Conservation (phyloP, 768 basidiomycete species). For the Pisolithus marmoratus region DNA sequence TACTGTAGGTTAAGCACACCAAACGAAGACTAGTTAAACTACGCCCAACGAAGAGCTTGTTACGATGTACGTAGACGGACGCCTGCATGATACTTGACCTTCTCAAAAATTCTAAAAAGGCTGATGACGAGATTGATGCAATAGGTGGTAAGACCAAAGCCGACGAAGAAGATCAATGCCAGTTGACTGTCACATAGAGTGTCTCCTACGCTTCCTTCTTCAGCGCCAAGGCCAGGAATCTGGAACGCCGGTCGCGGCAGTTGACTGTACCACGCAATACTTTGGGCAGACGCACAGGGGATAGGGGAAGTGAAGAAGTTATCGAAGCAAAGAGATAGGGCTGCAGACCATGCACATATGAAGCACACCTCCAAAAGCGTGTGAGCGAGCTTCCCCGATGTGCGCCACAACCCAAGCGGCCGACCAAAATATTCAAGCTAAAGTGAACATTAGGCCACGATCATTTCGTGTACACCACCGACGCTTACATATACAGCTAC, state of each 20-base stretch:
- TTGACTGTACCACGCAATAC: slow-evolving; percentile 69
- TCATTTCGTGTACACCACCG: slow-evolving; percentile 1
- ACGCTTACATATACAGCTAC: slow-evolving; percentile 72
- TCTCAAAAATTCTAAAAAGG: slow-evolving; percentile 82
- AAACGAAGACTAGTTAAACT: no score
- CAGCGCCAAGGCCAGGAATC: slow-evolving; percentile 29
- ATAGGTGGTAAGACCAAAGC: slow-evolving; percentile 72
- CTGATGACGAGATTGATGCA: slow-evolving; percentile 82
- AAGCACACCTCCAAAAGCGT: slow-evolving; percentile 86
- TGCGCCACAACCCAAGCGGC: slow-evolving; percentile 88
- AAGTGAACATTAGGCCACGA: slow-evolving; percentile 13
- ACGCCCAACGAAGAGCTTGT: no score
- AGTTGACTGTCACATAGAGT: slow-evolving; percentile 71
- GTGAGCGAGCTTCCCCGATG: slow-evolving; percentile 79
- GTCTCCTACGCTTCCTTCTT: slow-evolving; percentile 45
- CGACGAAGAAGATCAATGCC: slow-evolving; percentile 71
- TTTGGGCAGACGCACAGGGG: slow-evolving; percentile 59
- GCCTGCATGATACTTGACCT: slow-evolving; percentile 69
- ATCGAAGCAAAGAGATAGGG: slow-evolving; percentile 83
- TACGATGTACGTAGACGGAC: slow-evolving; percentile 18
- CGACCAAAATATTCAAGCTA: slow-evolving; percentile 92
- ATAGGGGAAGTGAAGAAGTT: slow-evolving; percentile 87
- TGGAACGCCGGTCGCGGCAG: slow-evolving; percentile 40
- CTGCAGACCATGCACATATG: slow-evolving; percentile 92
- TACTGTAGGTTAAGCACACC: no score